These are phyloP conservation scores for Monilinia polystroma DNA, from an alignment of 2,329 filamentous ascomycete species.

Conservation along the genomic window DNA sequence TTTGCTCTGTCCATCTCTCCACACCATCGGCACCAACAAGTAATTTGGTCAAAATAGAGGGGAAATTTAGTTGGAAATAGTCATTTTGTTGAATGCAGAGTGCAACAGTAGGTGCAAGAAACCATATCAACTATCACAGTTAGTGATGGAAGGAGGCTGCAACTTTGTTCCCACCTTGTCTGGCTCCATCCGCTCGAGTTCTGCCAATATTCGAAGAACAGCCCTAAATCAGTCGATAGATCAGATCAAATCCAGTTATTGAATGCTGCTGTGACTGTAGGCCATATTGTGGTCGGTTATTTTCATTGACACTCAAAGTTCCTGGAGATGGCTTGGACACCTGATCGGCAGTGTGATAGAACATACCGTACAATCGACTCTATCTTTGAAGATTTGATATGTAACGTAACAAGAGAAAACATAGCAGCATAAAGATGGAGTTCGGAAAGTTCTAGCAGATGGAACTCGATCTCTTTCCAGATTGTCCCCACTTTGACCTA, in stretches of 20 bases:
- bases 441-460: neutral
- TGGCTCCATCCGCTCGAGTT: constrained; percentile 55
- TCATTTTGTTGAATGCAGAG: constrained; percentile 65
- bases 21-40: constrained; percentile 59
- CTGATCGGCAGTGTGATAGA: neutral
- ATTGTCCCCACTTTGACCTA: too few relatives aligned
- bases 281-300: neutral
- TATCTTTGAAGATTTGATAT: neutral
- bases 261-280: neutral
- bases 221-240: constrained; percentile 42
- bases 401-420: too few relatives aligned
- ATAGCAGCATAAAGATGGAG: neutral
- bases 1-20: constrained; percentile 60
- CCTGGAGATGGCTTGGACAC: neutral
- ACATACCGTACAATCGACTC: neutral
- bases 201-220: constrained; percentile 63
- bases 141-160: constrained; percentile 5
- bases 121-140: constrained; percentile 60
- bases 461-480: neutral
- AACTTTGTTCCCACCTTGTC: constrained; percentile 50
- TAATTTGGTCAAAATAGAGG: constrained; percentile 50
- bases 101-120: constrained; percentile 67
- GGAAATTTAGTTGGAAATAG: constrained; percentile 60
- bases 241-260: neutral
- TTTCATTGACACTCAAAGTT: neutral